Evolutionary conservation across 2,329 filamentous ascomycete genomes (phyloP).

Genomic region (Penicillium sp.): DNA sequence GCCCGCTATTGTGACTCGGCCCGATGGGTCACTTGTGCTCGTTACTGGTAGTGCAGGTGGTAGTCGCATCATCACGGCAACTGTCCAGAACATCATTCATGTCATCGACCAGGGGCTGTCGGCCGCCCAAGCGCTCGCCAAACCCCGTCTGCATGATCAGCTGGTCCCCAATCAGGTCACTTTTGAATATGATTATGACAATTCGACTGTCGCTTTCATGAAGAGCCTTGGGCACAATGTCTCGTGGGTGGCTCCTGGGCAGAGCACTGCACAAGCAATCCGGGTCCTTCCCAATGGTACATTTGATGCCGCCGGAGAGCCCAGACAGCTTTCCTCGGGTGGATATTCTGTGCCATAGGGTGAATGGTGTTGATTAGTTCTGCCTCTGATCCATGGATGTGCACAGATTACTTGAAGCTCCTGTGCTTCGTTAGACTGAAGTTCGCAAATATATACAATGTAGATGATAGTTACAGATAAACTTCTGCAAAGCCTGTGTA

Average conservation of each 20-base stretch:
- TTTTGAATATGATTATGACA: conserved; percentile 73
- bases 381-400: too few species aligned
- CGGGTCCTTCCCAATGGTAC: conserved; percentile 63
- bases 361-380: conserved; percentile 13
- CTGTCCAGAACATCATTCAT: conserved; percentile 73
- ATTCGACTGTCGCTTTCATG: conserved; percentile 67
- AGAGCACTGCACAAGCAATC: conserved; percentile 74
- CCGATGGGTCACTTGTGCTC: conserved; percentile 68
- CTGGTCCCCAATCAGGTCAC: conserved; percentile 70
- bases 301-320: conserved; percentile 80
- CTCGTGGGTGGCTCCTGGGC: conserved; percentile 65
- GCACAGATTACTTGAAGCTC: too few species aligned
- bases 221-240: conserved; percentile 70
- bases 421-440: too few species aligned
- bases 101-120: conserved; percentile 69
- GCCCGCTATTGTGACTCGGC: conserved; percentile 73
- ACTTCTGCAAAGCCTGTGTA: too few species aligned
- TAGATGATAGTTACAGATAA: too few species aligned
- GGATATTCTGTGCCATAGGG: conserved; percentile 58
- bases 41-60: conserved; percentile 78
- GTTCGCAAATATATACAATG: too few species aligned
- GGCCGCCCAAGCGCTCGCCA: conserved; percentile 64
- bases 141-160: conserved; percentile 80
- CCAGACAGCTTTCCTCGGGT: conserved; percentile 71
- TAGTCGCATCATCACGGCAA: conserved; percentile 80